Evolutionary conservation across 306 rosid species (phyloP).

Genomic region (Citrullus amarus): DNA sequence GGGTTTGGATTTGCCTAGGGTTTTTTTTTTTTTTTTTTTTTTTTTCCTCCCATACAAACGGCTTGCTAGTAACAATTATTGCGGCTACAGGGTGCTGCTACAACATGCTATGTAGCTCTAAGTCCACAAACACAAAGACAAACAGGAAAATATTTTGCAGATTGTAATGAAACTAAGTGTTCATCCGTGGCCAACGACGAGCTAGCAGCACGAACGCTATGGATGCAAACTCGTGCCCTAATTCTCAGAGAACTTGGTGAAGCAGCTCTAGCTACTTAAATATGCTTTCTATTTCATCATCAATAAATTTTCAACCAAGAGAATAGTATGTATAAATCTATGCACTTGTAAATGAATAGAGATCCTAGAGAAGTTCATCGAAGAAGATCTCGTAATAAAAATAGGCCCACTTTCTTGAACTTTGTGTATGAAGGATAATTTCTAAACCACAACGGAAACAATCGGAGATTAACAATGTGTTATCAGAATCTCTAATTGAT

Average conservation of each 20-base stretch:
- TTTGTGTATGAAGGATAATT: background rate
- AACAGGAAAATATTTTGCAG: constrained; percentile 68
- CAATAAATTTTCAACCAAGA: background rate
- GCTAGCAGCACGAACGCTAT: constrained; percentile 51
- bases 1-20: background rate
- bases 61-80: background rate
- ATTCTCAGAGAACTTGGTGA: constrained; percentile 44
- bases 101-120: constrained; percentile 77
- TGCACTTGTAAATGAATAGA: background rate
- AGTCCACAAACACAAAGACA: constrained; percentile 50
- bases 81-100: constrained; percentile 60
- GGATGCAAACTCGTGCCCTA: constrained; percentile 52
- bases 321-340: background rate
- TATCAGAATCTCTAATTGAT: background rate
- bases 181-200: constrained; percentile 71
- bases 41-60: background rate
- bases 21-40: background rate
- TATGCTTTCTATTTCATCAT: background rate
- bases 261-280: constrained; percentile 6
- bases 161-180: constrained; percentile 66
- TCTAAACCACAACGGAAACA: background rate
- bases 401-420: background rate
- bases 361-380: background rate
- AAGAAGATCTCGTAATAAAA: background rate
- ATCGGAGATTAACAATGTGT: background rate